Evolutionary conservation across 2,329 filamentous ascomycete species (phyloP).

Genomic region (Lachnellula cervina): DNA sequence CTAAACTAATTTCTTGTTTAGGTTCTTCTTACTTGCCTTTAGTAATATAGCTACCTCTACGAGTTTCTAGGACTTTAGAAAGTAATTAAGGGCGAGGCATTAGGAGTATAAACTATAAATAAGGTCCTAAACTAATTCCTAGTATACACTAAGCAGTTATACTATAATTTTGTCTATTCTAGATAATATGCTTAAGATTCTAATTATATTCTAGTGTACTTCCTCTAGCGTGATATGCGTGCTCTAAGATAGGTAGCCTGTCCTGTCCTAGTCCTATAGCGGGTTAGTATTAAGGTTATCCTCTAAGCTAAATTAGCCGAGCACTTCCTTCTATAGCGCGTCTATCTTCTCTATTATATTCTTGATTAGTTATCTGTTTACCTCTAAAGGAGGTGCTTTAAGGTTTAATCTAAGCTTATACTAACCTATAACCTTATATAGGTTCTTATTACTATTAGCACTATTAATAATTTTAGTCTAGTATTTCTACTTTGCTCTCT

Average conservation of each 20-base stretch:
- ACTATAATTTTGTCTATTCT: background rate
- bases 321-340: background rate
- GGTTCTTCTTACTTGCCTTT: background rate
- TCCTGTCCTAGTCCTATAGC: background rate
- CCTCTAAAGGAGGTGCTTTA: no score
- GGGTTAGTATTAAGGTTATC: background rate
- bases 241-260: background rate
- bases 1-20: background rate
- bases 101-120: background rate
- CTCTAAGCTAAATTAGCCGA: background rate
- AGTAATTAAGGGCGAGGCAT: background rate
- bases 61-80: background rate
- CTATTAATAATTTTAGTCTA: background rate
- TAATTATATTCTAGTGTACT: background rate
- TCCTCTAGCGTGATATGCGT: background rate
- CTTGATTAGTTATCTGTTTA: background rate
- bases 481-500: background rate
- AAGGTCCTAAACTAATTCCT: background rate
- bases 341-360: background rate
- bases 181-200: background rate
- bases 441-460: background rate
- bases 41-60: background rate
- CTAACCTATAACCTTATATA: background rate
- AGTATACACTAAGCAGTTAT: background rate
- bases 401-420: background rate